A percentile compares a stretch with the other conserved stretches of the same genome.
Evolutionary conservation across 164 flowering plant genomes (phyloP).

Genomic region (Platanus orientalis): DNA sequence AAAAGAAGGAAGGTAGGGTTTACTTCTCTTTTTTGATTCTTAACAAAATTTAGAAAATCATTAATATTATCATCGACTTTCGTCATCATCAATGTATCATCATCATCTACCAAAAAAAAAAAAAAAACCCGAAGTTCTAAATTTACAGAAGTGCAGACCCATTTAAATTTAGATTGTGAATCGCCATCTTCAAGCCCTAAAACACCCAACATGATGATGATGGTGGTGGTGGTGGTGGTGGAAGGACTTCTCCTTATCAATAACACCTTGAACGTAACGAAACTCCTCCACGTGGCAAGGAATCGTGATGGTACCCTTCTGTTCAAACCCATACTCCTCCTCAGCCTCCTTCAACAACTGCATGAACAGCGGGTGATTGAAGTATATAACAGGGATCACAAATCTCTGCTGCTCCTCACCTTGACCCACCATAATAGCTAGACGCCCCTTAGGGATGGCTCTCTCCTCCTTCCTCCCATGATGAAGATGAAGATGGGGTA

Average conservation of each 20-base stretch:
- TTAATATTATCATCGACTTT: not conserved
- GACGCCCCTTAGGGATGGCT: conserved; percentile 63
- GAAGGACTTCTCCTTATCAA: conserved; percentile 46
- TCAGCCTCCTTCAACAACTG: conserved; percentile 72
- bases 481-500: conserved; percentile 36
- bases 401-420: conserved; percentile 60
- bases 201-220: conserved; percentile 7
- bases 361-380: conserved; percentile 73
- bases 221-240: conserved; percentile 6
- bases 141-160: not conserved
- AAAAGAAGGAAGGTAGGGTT: not conserved
- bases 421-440: conserved; percentile 67
- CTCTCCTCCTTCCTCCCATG: conserved; percentile 27
- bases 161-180: no score
- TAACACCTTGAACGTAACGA: conserved; percentile 51
- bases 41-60: no score
- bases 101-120: not conserved
- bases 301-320: conserved; percentile 64
- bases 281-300: conserved; percentile 77
- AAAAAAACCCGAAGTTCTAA: not conserved
- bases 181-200: conserved; percentile 13
- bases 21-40: not conserved
- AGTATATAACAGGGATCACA: conserved; percentile 61
- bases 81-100: not conserved
- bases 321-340: conserved; percentile 76